These are phyloP conservation scores for Xanthoconium purpureum DNA, from an alignment of 768 basidiomycete genomes.

Conservation along the genomic window DNA sequence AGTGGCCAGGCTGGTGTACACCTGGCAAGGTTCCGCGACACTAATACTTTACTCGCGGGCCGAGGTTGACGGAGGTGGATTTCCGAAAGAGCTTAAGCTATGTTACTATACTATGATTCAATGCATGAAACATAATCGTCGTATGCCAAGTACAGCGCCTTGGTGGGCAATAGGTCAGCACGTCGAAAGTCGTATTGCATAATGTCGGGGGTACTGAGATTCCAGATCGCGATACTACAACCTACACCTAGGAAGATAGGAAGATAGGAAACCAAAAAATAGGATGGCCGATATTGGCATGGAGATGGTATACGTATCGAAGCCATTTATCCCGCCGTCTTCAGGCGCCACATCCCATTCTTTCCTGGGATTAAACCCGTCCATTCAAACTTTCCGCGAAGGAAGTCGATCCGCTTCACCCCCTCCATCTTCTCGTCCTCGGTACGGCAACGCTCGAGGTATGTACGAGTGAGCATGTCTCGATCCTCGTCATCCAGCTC, in stretches of 20 bases:
- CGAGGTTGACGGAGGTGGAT: not conserved
- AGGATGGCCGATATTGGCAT: not conserved
- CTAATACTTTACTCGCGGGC: not conserved
- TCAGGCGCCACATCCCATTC: conserved; percentile 66
- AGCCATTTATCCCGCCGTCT: conserved; percentile 40
- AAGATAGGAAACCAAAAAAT: not conserved
- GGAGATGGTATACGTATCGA: not conserved
- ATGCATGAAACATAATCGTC: not conserved
- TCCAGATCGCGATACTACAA: not conserved
- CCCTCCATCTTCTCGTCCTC: conserved; percentile 39
- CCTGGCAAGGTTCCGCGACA: conserved; percentile 3
- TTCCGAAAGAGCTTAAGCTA: not conserved
- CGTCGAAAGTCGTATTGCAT: not conserved
- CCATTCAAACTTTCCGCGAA: conserved; percentile 51
- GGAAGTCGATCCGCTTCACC: conserved; percentile 57
- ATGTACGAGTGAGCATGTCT: conserved; percentile 43
- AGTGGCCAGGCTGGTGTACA: conserved; percentile 23
- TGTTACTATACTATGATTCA: not conserved
- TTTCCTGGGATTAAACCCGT: conserved; percentile 51
- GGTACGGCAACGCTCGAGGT: conserved; percentile 41
- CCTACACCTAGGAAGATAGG: not conserved
- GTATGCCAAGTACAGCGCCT: not conserved
- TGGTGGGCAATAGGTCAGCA: not conserved
- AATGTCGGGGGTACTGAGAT: not conserved
- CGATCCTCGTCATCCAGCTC: conserved; percentile 48